Evolutionary conservation across 2,329 filamentous ascomycete genomes (phyloP).

Genomic region (Alternaria sp.): DNA sequence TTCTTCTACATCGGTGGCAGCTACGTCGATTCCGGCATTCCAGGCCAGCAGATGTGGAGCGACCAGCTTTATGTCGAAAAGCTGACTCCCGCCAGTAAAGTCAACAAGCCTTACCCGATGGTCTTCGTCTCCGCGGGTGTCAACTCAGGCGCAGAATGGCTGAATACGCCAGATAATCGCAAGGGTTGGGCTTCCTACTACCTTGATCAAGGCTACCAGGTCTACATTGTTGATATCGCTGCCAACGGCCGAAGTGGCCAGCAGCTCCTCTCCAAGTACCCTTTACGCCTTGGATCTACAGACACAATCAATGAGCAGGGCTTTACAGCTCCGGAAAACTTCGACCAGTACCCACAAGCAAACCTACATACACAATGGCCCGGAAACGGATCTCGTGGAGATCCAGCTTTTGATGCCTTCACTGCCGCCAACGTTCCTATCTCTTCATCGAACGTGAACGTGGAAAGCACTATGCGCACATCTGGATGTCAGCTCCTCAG

Average conservation of each 20-base stretch:
- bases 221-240: conserved; percentile 28
- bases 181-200: conserved; percentile 29
- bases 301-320: conserved; percentile 16
- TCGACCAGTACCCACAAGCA: conserved; percentile 21
- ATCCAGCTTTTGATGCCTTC: conserved; percentile 29
- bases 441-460: conserved; percentile 21
- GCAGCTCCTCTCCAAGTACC: conserved; percentile 6
- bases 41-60: conserved; percentile 23
- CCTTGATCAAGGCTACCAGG: conserved; percentile 27
- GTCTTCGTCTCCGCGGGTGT: conserved; percentile 32
- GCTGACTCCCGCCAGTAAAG: conserved; percentile 18
- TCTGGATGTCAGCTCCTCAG: conserved; percentile 23
- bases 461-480: conserved; percentile 26
- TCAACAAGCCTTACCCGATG: conserved; percentile 25
- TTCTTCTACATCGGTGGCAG: conserved; percentile 35
- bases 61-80: conserved; percentile 32
- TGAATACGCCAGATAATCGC: conserved; percentile 24
- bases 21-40: conserved; percentile 29
- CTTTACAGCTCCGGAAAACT: conserved; percentile 22
- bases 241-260: conserved; percentile 16
- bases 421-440: conserved; percentile 20
- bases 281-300: conserved; percentile 19
- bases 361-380: conserved; percentile 30
- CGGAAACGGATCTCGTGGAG: conserved; percentile 22
- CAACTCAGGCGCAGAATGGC: conserved; percentile 24